Conservation (phyloP, 208 protist genomes). For the Leptomonas pyrrhocoris region DNA sequence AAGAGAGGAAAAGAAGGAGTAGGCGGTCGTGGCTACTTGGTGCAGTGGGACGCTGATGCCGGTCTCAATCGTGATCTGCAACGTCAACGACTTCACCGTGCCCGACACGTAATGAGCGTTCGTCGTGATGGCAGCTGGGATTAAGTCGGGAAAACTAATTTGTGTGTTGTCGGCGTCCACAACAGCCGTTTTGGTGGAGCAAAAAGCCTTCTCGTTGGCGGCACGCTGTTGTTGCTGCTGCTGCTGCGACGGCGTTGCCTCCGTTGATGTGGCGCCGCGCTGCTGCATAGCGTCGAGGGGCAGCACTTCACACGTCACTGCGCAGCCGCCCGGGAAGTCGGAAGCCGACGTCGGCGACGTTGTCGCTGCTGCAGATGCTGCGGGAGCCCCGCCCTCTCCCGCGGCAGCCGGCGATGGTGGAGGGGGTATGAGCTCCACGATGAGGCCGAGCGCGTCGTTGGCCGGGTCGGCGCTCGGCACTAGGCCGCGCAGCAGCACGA, state of each 20-base stretch:
- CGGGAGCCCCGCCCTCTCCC: neutral
- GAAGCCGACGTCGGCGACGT: neutral
- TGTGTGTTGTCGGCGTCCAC: slow-evolving; percentile 37
- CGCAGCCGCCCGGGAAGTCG: slow-evolving; percentile 55
- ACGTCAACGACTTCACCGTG: slow-evolving; percentile 29
- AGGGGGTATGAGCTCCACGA: slow-evolving; percentile 81
- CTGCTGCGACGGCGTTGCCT: neutral
- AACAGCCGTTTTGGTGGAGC: slow-evolving; percentile 27
- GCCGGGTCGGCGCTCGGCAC: slow-evolving; percentile 21
- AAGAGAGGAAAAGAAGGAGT: slow-evolving; percentile 62
- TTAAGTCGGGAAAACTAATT: slow-evolving; percentile 59
- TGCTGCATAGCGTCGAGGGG: slow-evolving; percentile 7
- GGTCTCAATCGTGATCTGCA: slow-evolving; percentile 65
- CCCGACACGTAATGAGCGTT: slow-evolving; percentile 43
- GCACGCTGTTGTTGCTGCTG: slow-evolving; percentile 2
- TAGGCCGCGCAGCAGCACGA: slow-evolving; percentile 73
- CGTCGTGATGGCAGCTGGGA: slow-evolving; percentile 36
- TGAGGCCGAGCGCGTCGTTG: slow-evolving; percentile 53
- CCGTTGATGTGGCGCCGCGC: neutral
- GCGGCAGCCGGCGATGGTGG: slow-evolving; percentile 22
- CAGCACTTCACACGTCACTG: slow-evolving; percentile 53
- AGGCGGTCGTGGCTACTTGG: slow-evolving; percentile 58
- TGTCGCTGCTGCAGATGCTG: neutral
- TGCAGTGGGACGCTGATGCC: slow-evolving; percentile 67
- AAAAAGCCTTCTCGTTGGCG: slow-evolving; percentile 25